phyloP scores from a whole-genome alignment of 106 monocot genomes.

The Chionographis japonica region DNA sequence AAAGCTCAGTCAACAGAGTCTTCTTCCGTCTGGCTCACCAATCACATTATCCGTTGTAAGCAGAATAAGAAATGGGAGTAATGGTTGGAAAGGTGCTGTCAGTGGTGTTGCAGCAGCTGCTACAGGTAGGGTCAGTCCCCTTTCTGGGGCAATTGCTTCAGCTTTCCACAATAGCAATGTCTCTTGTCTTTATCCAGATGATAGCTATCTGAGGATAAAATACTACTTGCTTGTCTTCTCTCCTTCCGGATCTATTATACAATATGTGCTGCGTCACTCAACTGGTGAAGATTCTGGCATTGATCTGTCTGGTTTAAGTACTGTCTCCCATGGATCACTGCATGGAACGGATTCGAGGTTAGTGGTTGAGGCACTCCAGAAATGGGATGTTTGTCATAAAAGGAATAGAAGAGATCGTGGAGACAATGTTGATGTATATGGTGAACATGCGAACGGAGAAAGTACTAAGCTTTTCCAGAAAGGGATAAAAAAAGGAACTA shows the following conservation, averaged over 20 bases:
- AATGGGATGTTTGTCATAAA: conserved; percentile 93
- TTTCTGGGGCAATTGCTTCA: conserved; percentile 86
- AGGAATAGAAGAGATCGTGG: conserved; percentile 62
- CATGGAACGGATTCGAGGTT: conserved; percentile 43
- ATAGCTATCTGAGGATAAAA: conserved; percentile 30
- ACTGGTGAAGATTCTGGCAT: conserved; percentile 33
- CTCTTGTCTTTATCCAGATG: conserved; percentile 21
- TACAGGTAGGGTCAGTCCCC: conserved; percentile 56
- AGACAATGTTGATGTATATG: conserved; percentile 68
- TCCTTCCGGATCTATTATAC: conserved; percentile 76
- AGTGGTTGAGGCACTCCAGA: conserved; percentile 79
- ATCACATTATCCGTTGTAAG: conserved; percentile 69
- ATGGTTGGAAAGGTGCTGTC: conserved; percentile 76
- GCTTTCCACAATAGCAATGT: conserved; percentile 67
- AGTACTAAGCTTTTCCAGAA: conserved; percentile 42
- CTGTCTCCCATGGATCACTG: conserved; percentile 22
- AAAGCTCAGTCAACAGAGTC: conserved; percentile 23
- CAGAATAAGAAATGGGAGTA: conserved; percentile 82
- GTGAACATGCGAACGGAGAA: conserved; percentile 67
- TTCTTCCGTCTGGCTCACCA: conserved; percentile 38
- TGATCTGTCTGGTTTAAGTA: conserved; percentile 29
- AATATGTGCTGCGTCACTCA: conserved; percentile 61
- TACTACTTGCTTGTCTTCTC: conserved; percentile 79
- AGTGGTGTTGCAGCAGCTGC: conserved; percentile 78
- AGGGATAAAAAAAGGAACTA: conserved; percentile 38